phyloP scores from a whole-genome alignment of 805 yeast genomes.

The Cyberlindnera nakhonratchasimensis region DNA sequence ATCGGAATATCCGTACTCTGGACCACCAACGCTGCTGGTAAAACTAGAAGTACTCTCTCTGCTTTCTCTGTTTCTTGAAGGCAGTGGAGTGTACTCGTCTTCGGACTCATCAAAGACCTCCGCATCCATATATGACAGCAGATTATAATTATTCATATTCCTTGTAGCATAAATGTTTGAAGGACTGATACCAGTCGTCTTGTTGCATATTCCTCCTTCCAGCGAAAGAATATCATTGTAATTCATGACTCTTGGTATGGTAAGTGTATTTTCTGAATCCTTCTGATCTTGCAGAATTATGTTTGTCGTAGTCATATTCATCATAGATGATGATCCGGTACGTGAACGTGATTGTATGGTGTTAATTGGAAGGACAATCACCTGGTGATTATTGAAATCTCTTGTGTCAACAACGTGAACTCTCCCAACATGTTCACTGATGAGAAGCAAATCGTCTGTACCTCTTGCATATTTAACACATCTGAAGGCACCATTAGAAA shows the following conservation, averaged over 20 bases:
- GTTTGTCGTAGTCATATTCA: constrained; percentile 1
- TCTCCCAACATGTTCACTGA: constrained; percentile 83
- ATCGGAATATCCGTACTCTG: constrained; percentile 32
- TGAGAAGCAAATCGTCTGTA: constrained; percentile 68
- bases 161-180: constrained; percentile 18
- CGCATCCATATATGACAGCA: constrained; percentile 18
- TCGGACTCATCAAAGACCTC: constrained; percentile 18
- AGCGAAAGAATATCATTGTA: constrained; percentile 23
- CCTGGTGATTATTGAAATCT: constrained; percentile 69
- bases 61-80: constrained; percentile 13
- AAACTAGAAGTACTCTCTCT: constrained; percentile 11
- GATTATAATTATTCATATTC: constrained; percentile 24
- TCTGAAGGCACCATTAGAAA: constrained; percentile 63
- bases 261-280: constrained; percentile 5
- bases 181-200: not conserved
- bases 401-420: constrained; percentile 83
- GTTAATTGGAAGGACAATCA: constrained; percentile 57
- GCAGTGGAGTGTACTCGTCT: constrained; percentile 19
- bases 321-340: constrained; percentile 10
- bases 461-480: constrained; percentile 59
- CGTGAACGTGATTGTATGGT: constrained; percentile 11
- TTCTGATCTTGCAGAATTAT: not conserved
- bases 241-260: constrained; percentile 24
- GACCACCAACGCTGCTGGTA: constrained; percentile 7
- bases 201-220: constrained; percentile 15